Conservation (phyloP, 306 rosid species). For the Geum urbanum region DNA sequence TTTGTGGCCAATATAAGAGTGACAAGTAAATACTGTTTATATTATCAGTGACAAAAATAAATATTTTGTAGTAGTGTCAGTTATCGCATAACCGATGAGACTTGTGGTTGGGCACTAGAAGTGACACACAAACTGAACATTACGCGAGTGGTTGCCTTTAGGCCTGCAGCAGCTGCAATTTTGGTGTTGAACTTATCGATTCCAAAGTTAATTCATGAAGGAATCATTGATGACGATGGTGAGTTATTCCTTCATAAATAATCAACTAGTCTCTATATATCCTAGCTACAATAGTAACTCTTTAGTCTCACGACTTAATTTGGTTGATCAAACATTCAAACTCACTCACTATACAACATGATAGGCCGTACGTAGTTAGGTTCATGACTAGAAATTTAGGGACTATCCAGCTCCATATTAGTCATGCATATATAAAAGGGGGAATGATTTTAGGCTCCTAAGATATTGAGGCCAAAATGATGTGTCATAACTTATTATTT, state of each 20-base stretch:
- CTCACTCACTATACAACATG: no score
- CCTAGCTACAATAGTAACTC: neutral
- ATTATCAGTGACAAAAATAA: no score
- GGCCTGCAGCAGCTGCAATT: slow-evolving; percentile 43
- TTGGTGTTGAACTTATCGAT: slow-evolving; percentile 23
- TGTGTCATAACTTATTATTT: no score
- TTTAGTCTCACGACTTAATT: neutral
- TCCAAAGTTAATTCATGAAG: slow-evolving; percentile 36
- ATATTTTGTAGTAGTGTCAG: no score
- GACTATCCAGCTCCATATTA: neutral
- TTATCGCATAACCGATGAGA: slow-evolving; percentile 37
- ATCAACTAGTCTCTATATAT: neutral
- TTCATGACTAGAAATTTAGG: no score
- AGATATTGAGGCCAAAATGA: no score
- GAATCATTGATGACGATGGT: slow-evolving; percentile 40
- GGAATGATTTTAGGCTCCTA: no score
- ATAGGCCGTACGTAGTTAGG: no score
- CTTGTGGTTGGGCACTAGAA: slow-evolving; percentile 41
- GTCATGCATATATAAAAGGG: neutral
- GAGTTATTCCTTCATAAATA: slow-evolving; percentile 3
- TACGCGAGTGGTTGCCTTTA: slow-evolving; percentile 31
- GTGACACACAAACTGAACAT: slow-evolving; percentile 46
- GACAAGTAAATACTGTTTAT: no score
- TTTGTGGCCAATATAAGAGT: no score
- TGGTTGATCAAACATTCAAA: no score